A percentile compares a stretch with the other conserved stretches of the same genome.
phyloP scores from a whole-genome alignment of 2,329 filamentous ascomycete species.

The Intubia oerlemansii region DNA sequence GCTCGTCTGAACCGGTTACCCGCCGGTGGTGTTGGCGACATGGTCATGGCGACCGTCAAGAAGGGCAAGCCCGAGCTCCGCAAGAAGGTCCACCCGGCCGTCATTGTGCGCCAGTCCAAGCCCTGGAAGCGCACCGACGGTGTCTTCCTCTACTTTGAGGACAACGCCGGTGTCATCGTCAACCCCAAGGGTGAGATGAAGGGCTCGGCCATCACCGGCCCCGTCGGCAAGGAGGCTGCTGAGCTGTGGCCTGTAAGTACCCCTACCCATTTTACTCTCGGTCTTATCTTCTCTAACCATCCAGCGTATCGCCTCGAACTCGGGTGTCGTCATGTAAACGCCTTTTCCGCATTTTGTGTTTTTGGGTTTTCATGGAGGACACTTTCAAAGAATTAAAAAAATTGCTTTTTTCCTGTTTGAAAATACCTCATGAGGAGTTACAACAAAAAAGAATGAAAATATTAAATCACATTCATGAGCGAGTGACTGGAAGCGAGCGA shows the following conservation, averaged over 20 bases:
- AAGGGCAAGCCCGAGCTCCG: conserved; percentile 99
- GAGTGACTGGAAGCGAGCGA: too few relatives aligned
- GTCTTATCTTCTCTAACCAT: conserved; percentile 13
- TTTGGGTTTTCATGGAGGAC: too few relatives aligned
- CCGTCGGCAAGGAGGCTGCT: conserved; percentile 98
- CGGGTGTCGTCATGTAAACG: conserved; percentile 99
- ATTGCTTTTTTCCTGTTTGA: too few relatives aligned
- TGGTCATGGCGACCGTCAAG: conserved; percentile 99
- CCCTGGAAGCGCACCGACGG: conserved; percentile 97
- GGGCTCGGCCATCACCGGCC: conserved; percentile 96
- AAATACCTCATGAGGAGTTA: too few relatives aligned
- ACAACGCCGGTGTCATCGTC: conserved; percentile 99
- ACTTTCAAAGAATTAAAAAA: too few relatives aligned
- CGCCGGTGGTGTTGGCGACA: conserved; percentile 94
- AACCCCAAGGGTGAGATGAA: conserved; percentile 99
- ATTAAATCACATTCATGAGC: too few relatives aligned
- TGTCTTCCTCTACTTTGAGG: conserved; percentile 99
- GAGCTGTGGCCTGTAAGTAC: conserved; percentile 90
- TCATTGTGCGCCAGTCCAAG: conserved; percentile 62
- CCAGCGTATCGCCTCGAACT: conserved; percentile 98
- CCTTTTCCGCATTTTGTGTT: too few relatives aligned
- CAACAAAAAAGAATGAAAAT: too few relatives aligned
- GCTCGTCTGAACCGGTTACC: conserved; percentile 94
- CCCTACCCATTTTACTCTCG: neutral
- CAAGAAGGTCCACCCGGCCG: conserved; percentile 99